A percentile compares a stretch with the other conserved stretches of the same genome.
These are phyloP conservation scores for Aureobasidium lini DNA, from an alignment of 2,329 filamentous ascomycete species.

Conservation along the genomic window DNA sequence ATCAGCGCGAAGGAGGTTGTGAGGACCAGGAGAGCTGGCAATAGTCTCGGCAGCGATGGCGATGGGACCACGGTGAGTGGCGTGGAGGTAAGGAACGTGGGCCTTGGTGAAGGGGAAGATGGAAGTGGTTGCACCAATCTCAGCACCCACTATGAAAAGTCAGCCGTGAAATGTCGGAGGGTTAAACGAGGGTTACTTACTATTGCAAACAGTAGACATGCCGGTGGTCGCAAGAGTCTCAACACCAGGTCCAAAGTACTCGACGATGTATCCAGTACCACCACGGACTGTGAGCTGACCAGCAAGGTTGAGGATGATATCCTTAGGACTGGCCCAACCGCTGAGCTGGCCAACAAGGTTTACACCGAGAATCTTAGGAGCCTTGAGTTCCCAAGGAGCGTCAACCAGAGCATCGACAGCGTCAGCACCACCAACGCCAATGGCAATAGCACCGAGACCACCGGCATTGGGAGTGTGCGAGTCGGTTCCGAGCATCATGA, in stretches of 20 bases:
- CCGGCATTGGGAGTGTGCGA: slow-evolving; percentile 98
- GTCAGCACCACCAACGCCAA: slow-evolving; percentile 94
- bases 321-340: slow-evolving; percentile 92
- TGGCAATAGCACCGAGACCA: slow-evolving; percentile 85
- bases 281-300: slow-evolving; percentile 82
- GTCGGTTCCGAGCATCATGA: slow-evolving; percentile 99
- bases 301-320: slow-evolving; percentile 84
- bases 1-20: slow-evolving; percentile 68
- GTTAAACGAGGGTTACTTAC: slow-evolving; percentile 36
- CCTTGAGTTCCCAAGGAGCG: slow-evolving; percentile 95
- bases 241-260: slow-evolving; percentile 82
- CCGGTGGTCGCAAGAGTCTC: slow-evolving; percentile 84
- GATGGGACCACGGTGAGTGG: slow-evolving; percentile 70
- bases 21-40: slow-evolving; percentile 49
- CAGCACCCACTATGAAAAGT: slow-evolving; percentile 58
- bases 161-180: slow-evolving; percentile 69
- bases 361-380: slow-evolving; percentile 82
- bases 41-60: slow-evolving; percentile 59
- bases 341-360: slow-evolving; percentile 73
- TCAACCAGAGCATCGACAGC: slow-evolving; percentile 95
- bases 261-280: slow-evolving; percentile 88
- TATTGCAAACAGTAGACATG: slow-evolving; percentile 87
- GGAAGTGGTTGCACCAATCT: slow-evolving; percentile 92
- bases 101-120: slow-evolving; percentile 86
- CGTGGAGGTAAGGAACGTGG: slow-evolving; percentile 76